Percentiles rank a stretch among this genome's conserved stretches.
Evolutionary conservation across 768 basidiomycete species (phyloP).

Genomic region (Piloderma croceum): DNA sequence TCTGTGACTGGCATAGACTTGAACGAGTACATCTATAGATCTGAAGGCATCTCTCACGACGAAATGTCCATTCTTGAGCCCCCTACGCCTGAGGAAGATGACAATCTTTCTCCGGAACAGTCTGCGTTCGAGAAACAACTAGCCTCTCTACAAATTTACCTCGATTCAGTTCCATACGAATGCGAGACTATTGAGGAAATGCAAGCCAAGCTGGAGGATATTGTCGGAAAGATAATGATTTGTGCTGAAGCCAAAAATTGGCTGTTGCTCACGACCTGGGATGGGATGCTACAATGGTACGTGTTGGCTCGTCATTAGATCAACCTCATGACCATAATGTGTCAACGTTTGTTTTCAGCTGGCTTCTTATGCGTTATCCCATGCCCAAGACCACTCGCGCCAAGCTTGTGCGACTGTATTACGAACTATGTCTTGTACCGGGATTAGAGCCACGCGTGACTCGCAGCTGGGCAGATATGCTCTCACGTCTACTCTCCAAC

Average conservation of each 20-base stretch:
- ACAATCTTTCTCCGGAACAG: slow-evolving; percentile 18
- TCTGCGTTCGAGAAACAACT: slow-evolving; percentile 53
- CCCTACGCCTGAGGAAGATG: not conserved
- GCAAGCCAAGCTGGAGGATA: slow-evolving; percentile 61
- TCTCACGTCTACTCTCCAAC: slow-evolving; percentile 61
- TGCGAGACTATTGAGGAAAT: slow-evolving; percentile 69
- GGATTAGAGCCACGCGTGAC: slow-evolving; percentile 68
- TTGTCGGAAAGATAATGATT: slow-evolving; percentile 61
- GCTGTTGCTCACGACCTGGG: slow-evolving; percentile 70
- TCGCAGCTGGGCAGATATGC: slow-evolving; percentile 75
- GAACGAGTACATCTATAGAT: slow-evolving; percentile 10
- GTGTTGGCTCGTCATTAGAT: slow-evolving; percentile 14
- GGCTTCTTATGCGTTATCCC: slow-evolving; percentile 79
- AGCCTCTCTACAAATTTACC: slow-evolving; percentile 57
- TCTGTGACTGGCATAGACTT: no score
- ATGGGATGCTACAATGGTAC: slow-evolving; percentile 74
- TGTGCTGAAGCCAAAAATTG: slow-evolving; percentile 75
- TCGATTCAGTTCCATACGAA: slow-evolving; percentile 65
- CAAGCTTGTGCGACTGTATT: slow-evolving; percentile 70
- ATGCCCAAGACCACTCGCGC: slow-evolving; percentile 63
- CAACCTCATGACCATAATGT: slow-evolving; percentile 1
- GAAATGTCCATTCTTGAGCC: slow-evolving; percentile 40
- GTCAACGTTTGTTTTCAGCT: slow-evolving; percentile 37
- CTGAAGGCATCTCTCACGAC: slow-evolving; percentile 56
- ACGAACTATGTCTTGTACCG: slow-evolving; percentile 71